Conservation (phyloP, 169 alveolate species). For the Cryptosporidium viatorum region DNA sequence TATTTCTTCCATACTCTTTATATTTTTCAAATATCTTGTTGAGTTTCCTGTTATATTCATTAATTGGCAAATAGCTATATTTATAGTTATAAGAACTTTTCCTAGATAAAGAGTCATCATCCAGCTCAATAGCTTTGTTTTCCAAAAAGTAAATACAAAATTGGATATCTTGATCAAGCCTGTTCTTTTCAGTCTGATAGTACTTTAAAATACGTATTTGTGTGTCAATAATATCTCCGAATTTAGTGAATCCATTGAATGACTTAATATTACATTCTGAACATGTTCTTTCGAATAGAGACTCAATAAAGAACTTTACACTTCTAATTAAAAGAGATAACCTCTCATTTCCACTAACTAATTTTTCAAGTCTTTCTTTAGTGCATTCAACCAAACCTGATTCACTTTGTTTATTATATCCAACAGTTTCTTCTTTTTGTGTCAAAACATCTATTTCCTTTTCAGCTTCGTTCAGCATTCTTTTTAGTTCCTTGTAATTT, state of each 20-base stretch:
- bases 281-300: slow-evolving; percentile 41
- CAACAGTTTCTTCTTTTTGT: not conserved
- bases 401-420: not conserved
- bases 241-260: slow-evolving; percentile 22
- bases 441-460: not conserved
- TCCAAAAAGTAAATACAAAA: slow-evolving; percentile 5
- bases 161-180: slow-evolving; percentile 8
- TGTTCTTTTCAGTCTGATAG: not conserved
- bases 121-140: slow-evolving; percentile 25
- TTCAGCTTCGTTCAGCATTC: not conserved
- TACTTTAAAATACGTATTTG: slow-evolving; percentile 27
- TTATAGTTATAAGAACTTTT: not conserved
- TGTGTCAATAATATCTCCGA: slow-evolving; percentile 34
- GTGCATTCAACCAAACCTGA: not conserved
- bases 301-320: slow-evolving; percentile 40
- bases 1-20: not conserved
- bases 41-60: not conserved
- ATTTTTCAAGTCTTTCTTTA: not conserved
- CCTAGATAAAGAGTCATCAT: not conserved
- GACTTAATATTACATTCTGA: slow-evolving; percentile 9
- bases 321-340: slow-evolving; percentile 2
- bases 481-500: slow-evolving; percentile 12
- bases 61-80: not conserved
- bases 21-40: slow-evolving; percentile 19
- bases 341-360: slow-evolving; percentile 2